These are phyloP conservation scores for Amylostereum areolatum DNA, from an alignment of 1,284 basidiomycete species.

Conservation along the genomic window DNA sequence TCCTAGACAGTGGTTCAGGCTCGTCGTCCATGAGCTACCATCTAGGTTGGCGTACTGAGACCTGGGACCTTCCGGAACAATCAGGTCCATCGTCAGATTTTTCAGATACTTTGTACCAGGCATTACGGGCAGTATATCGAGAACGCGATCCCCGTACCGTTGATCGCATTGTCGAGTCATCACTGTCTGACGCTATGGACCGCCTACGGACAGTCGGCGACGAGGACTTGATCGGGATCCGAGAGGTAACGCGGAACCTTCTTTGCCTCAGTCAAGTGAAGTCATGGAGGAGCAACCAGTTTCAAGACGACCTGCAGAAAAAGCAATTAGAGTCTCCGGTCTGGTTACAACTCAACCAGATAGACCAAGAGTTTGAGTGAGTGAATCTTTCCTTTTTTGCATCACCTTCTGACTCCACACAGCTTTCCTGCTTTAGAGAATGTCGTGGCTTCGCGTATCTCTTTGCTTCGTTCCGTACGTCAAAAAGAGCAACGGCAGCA, in stretches of 20 bases:
- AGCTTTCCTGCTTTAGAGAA: slow-evolving; percentile 78
- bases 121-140: slow-evolving; percentile 73
- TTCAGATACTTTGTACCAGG: slow-evolving; percentile 67
- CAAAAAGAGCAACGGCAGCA: slow-evolving; percentile 62
- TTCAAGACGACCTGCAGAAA: slow-evolving; percentile 31
- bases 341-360: slow-evolving; percentile 39
- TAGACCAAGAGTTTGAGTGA: slow-evolving; percentile 62
- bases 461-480: slow-evolving; percentile 68
- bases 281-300: slow-evolving; percentile 40
- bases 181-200: slow-evolving; percentile 56
- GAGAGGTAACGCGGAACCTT: slow-evolving; percentile 58
- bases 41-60: slow-evolving; percentile 85
- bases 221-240: slow-evolving; percentile 75
- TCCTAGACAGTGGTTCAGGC: slow-evolving; percentile 24
- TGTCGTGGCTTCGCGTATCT: slow-evolving; percentile 77
- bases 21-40: slow-evolving; percentile 62
- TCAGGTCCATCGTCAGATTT: slow-evolving; percentile 29
- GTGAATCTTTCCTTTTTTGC: slow-evolving; percentile 22
- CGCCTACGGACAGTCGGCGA: slow-evolving; percentile 62
- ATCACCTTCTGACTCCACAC: slow-evolving; percentile 2
- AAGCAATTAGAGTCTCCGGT: slow-evolving; percentile 28
- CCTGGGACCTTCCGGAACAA: slow-evolving; percentile 85
- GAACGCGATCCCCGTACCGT: slow-evolving; percentile 54
- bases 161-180: slow-evolving; percentile 40
- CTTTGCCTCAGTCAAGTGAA: slow-evolving; percentile 76